Evolutionary conservation across 2,329 filamentous ascomycete genomes (phyloP).

Genomic region (Venturia carpophila): DNA sequence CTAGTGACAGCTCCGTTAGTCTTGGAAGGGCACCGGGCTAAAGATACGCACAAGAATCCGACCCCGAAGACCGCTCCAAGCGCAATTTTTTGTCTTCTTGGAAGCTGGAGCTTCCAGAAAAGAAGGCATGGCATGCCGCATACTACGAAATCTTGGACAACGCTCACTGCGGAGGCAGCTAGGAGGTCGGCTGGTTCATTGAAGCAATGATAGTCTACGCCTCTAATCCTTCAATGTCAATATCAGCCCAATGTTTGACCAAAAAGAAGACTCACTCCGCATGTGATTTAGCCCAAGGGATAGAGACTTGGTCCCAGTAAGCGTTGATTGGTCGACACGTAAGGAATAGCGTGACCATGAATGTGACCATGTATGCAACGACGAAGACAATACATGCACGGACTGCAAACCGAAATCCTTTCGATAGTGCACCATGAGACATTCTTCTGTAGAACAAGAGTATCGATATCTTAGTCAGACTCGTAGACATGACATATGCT

Average conservation of each 20-base stretch:
- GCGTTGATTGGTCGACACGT: constrained; percentile 34
- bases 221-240: background rate
- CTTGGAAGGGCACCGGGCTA: background rate
- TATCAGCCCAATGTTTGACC: background rate
- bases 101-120: constrained; percentile 38
- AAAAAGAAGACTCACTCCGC: background rate
- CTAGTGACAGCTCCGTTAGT: background rate
- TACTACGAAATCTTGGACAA: constrained; percentile 35
- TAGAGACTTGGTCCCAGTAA: constrained; percentile 35
- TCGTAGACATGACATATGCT: constrained; percentile 25
- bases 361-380: constrained; percentile 32
- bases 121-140: constrained; percentile 37
- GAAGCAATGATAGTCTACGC: constrained; percentile 27
- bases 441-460: constrained; percentile 38
- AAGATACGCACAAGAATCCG: constrained; percentile 34
- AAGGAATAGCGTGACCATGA: constrained; percentile 30
- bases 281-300: constrained; percentile 27
- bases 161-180: constrained; percentile 32
- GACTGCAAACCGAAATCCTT: constrained; percentile 32
- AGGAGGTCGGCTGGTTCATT: constrained; percentile 35
- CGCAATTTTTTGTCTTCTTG: constrained; percentile 36
- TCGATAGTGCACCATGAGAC: constrained; percentile 29
- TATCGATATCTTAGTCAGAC: constrained; percentile 29
- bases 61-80: constrained; percentile 39
- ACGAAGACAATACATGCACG: constrained; percentile 34